Percentiles rank a stretch among this genome's conserved stretches.
phyloP scores from a whole-genome alignment of 768 basidiomycete genomes.

The Phanerochaete sordida region DNA sequence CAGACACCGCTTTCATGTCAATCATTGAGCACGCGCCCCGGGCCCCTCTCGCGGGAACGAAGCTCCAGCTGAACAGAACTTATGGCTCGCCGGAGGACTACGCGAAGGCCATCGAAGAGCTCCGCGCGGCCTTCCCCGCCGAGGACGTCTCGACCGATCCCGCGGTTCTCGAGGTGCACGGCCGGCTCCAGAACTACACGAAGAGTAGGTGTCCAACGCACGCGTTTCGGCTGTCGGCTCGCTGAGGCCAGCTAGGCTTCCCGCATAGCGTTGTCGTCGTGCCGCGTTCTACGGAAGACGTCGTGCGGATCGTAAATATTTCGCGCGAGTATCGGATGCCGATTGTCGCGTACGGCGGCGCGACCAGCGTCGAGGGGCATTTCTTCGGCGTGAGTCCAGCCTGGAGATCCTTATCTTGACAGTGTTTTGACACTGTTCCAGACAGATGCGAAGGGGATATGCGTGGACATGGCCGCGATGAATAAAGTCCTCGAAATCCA shows the following conservation, averaged over 20 bases:
- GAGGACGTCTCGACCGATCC: constrained; percentile 43
- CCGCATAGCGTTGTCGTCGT: constrained; percentile 61
- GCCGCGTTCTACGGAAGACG: constrained; percentile 72
- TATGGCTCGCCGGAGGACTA: constrained; percentile 57
- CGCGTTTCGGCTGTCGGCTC: background rate
- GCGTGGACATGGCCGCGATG: constrained; percentile 78
- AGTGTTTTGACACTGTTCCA: constrained; percentile 1
- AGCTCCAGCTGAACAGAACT: constrained; percentile 13
- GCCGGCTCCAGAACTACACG: constrained; percentile 45
- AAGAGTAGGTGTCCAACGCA: constrained; percentile 10
- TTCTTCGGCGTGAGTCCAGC: constrained; percentile 52
- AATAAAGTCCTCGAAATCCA: constrained; percentile 72
- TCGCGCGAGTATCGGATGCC: constrained; percentile 77
- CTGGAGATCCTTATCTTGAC: background rate
- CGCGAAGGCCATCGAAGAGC: constrained; percentile 46
- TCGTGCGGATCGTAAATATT: constrained; percentile 72
- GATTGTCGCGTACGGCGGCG: constrained; percentile 74
- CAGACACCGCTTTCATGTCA: too few species aligned
- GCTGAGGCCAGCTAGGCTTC: constrained; percentile 26
- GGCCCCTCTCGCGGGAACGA: background rate
- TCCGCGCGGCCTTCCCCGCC: constrained; percentile 37
- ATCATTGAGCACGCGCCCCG: too few species aligned
- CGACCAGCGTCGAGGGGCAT: constrained; percentile 80
- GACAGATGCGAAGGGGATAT: constrained; percentile 57
- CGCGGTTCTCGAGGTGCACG: constrained; percentile 50